Base-by-base conservation (phyloP, 768 basidiomycete genomes). In the Heimioporus sp. region DNA sequence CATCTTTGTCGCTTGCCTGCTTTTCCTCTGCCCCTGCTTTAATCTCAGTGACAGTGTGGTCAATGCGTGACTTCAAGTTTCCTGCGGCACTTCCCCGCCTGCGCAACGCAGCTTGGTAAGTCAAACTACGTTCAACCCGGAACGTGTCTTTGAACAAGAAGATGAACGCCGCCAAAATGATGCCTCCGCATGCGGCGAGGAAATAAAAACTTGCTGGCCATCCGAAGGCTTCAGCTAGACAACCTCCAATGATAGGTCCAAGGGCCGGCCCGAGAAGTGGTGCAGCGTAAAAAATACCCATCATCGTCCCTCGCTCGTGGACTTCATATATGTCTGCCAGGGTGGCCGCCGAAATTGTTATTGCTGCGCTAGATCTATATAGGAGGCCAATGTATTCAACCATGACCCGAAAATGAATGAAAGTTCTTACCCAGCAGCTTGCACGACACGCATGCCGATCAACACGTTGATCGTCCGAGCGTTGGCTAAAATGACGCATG, bases 131-230 rank as follows among this genome's bases (percentile, higher is more conserved):
- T 61, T 93, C 90, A 49, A 78, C 73, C 16, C 92, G 80, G 72
- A 90, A 95, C 1, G 91, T 91, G 61, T 95, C 92, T 52, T 80
- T 81, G 73, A 93, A 90, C 62, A 86, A 72, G 20, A 85, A 66
- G 32, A 86, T 49, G 66, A 91, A 90, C 17, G 75, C 69, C 36
- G 82, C 40, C 46, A 81, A 72, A 46, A 78, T 79, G 32, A 76
- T 28, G 2, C 81, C 82, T 10, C 80, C 80, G 49, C 86, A 76
- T 31, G 84, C 83, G 1, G 80, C 73, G 20, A 93, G 77, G 65
- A 94, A 91, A 80, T 89, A 95, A 65, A 95, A 92, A 1, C 83
- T 81, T 9, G 85, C 81, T 35, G 89, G 79, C 93, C 94, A 96
- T 46, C 74, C 77, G 66, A 85, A 85, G 0, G 73, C 78, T 48